Percentiles rank a stretch among this genome's conserved stretches.
Conservation (phyloP, 108 stramenopile species). For the Discostella pseudostelligera region DNA sequence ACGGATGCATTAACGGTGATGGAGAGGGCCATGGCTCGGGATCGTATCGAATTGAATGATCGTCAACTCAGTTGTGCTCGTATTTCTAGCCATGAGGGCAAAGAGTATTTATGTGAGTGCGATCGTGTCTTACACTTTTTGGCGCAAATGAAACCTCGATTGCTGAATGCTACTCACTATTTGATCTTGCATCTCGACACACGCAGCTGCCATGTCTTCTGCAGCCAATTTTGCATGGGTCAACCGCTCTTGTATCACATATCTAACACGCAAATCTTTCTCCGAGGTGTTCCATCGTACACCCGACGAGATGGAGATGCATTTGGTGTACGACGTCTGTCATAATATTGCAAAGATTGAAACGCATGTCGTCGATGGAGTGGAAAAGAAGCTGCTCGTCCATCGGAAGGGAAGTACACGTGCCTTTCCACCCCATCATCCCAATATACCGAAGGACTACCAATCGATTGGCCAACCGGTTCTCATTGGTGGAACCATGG, state of each 20-base stretch:
- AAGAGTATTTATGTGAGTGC: constrained; percentile 65
- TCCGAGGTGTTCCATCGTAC: constrained; percentile 72
- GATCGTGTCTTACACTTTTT: constrained; percentile 10
- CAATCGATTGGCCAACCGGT: constrained; percentile 84
- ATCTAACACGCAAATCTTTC: constrained; percentile 75
- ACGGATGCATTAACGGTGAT: constrained; percentile 79
- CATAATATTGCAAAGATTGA: constrained; percentile 92
- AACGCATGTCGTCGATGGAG: constrained; percentile 72
- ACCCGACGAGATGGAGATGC: constrained; percentile 87
- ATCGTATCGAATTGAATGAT: constrained; percentile 72
- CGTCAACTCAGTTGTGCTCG: constrained; percentile 82
- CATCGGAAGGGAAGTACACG: constrained; percentile 84
- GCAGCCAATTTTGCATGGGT: constrained; percentile 92
- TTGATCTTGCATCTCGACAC: neutral
- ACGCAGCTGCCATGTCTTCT: constrained; percentile 64
- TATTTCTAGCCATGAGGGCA: constrained; percentile 71
- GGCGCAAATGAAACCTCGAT: neutral
- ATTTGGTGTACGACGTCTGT: constrained; percentile 83
- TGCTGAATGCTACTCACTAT: neutral
- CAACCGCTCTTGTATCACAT: constrained; percentile 81
- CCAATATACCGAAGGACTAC: constrained; percentile 85
- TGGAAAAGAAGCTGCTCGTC: constrained; percentile 73
- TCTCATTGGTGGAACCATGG: constrained; percentile 88
- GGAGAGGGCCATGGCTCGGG: constrained; percentile 82
- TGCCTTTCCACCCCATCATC: constrained; percentile 86